Evolutionary conservation across 2,329 filamentous ascomycete genomes (phyloP).

Genomic region (Chlorencoelia australis): DNA sequence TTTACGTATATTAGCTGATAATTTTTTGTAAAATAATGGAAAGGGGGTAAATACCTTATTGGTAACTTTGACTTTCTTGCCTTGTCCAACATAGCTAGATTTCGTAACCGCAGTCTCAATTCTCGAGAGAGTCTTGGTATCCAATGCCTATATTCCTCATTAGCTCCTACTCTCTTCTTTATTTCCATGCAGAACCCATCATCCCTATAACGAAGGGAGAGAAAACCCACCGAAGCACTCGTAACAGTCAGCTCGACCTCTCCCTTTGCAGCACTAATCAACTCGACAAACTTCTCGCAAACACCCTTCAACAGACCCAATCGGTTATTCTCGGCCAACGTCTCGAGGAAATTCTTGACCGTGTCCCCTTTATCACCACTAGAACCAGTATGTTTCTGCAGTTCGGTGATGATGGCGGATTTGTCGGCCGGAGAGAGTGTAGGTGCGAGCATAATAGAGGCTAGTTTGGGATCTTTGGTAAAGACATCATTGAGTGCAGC

Average conservation of each 20-base stretch:
- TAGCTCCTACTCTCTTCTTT: not conserved
- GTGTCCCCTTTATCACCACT: slow-evolving; percentile 61
- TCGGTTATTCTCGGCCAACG: slow-evolving; percentile 94
- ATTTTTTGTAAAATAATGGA: too few species aligned
- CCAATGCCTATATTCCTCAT: slow-evolving; percentile 67
- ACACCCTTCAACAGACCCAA: slow-evolving; percentile 73
- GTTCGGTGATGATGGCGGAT: slow-evolving; percentile 73
- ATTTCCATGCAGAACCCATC: not conserved
- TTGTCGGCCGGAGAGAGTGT: slow-evolving; percentile 75
- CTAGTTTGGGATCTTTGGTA: slow-evolving; percentile 76
- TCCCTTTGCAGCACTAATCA: slow-evolving; percentile 82
- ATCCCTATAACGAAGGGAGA: not conserved
- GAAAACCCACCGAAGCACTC: slow-evolving; percentile 66
- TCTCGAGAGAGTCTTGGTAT: slow-evolving; percentile 74
- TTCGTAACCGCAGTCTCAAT: slow-evolving; percentile 84
- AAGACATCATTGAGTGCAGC: slow-evolving; percentile 60
- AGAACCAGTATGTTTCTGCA: slow-evolving; percentile 75
- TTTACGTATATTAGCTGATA: slow-evolving; percentile 5
- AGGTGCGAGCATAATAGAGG: slow-evolving; percentile 64
- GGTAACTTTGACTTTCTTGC: slow-evolving; percentile 97
- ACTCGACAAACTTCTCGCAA: slow-evolving; percentile 72
- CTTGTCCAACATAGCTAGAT: slow-evolving; percentile 76
- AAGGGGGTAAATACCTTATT: slow-evolving; percentile 71
- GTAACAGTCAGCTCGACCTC: slow-evolving; percentile 92
- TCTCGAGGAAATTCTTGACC: slow-evolving; percentile 85